Base-by-base conservation (phyloP, 768 basidiomycete genomes). In the Trametes sanguinea region DNA sequence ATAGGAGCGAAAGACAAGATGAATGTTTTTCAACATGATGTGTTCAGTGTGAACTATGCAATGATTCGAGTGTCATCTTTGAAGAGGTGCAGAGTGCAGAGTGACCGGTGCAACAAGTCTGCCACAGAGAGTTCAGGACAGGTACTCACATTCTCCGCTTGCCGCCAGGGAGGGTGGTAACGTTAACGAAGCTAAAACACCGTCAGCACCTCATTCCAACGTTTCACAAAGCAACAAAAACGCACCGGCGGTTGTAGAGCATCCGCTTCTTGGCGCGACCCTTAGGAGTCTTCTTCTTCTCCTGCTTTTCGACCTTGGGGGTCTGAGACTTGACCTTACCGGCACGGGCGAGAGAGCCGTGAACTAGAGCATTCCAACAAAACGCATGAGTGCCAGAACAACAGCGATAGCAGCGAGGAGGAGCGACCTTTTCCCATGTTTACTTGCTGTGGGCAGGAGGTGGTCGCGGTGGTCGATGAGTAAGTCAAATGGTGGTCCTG, bases 1-100 rank as follows among this genome's bases (percentile, higher is more conserved):
- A 95, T 95, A 95, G 94, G 93, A 95, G 94, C 94, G 94, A 95
- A 95, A 95, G 94, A 97, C 93, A 85, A 6, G 89, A 92, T 92
- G 87, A 68, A 81, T 85, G 77, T 77, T 83, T 88, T 78, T 94
- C 90, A 87, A 91, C 92, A 94, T 76, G 72, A 75, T 77, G 73
- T 40, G 76, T 92, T 96, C 93, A 88, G 94, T 87, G 91, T 95
- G 93, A 95, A 95, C 94, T 95, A 95, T 95, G 94, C 89, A 80
- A 75, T 76, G 68, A 78, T 75, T 73, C 70, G 67, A 67, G 77
- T 82, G 81, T 89, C 88, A 88, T 88, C 86, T 74, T n/a, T 67
- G 59, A 61, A 66, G 37, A 39, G 54, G 50, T 62, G 59, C 57
- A 59, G 42, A 59, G 44, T 62, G 54, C 48, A 60, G 27, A n/a